These are phyloP conservation scores for Penicillium brasilianum DNA, from an alignment of 2,329 filamentous ascomycete species.

Conservation along the genomic window DNA sequence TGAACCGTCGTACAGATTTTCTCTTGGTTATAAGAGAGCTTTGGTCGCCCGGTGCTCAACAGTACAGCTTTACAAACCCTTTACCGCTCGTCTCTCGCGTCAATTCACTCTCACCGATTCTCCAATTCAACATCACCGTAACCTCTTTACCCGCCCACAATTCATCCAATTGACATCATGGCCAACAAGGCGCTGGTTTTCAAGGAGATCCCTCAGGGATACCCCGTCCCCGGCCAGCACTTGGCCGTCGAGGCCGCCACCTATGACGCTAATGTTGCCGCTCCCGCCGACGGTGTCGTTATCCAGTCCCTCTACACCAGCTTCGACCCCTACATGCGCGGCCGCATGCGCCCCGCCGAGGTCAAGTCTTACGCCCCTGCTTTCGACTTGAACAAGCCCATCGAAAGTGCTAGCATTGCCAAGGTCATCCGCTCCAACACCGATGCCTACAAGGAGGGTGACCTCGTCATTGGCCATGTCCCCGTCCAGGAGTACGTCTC, in stretches of 20 bases:
- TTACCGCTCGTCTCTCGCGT: neutral
- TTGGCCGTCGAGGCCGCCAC: constrained; percentile 68
- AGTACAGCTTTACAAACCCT: neutral
- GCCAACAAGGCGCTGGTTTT: constrained; percentile 77
- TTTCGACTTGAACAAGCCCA: constrained; percentile 65
- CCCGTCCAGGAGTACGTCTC: constrained; percentile 72
- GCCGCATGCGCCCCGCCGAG: constrained; percentile 71
- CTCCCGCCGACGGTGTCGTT: constrained; percentile 69
- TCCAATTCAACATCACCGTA: neutral
- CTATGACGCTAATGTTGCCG: constrained; percentile 64
- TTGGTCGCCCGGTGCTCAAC: constrained; percentile 1
- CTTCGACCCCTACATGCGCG: constrained; percentile 84
- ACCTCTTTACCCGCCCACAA: neutral
- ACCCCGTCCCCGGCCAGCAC: constrained; percentile 73
- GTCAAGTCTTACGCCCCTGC: constrained; percentile 70
- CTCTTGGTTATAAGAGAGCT: constrained; percentile 17
- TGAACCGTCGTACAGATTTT: constrained; percentile 9
- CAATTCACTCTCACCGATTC: neutral
- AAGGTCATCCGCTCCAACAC: constrained; percentile 74
- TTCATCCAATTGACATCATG: constrained; percentile 30
- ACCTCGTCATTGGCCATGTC: constrained; percentile 65
- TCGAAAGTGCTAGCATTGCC: constrained; percentile 67
- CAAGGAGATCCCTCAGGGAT: constrained; percentile 69
- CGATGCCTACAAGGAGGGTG: constrained; percentile 67
- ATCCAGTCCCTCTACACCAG: constrained; percentile 74